Base-by-base conservation (phyloP, 148 eudicot genomes). In the Fagopyrum tataricum region DNA sequence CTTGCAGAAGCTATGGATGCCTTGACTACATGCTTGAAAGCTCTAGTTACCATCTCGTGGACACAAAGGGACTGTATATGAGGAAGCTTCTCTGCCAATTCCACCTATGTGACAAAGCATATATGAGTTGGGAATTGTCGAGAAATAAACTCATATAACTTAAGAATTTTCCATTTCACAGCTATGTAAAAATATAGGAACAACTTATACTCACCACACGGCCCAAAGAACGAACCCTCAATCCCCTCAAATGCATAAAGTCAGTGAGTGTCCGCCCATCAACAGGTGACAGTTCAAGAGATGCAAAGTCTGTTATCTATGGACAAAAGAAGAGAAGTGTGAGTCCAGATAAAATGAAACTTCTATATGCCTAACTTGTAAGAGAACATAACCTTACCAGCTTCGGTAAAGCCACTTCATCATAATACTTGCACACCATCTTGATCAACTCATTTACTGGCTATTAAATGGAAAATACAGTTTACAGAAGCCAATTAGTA, bases 211-310 rank as follows among this genome's bases (percentile, higher is more conserved):
- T 85, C 73, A 95, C 99, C 96, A 95, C 96, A 58, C 85, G 89
- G 80, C 97, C 99, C 84, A 95, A 82, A 67, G 97, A 92, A 46
- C 85, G 81, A 92, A 95, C 92, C 83, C 85, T 85, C 75, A 95
- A 79, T 81, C 99, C 99, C 80, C 99, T 82, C 74, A 95, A 85
- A 85, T 95, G 99, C 99, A 95, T 95, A 85, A 95, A 95, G 70
- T 95, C 99, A n/a, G 97, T 92, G 49, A 95, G 86, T 14, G 96
- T 90, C 61, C 99, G 96, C 42, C 99, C 99, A 83, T 95, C 99
- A 70, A 95, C 99, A 67, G 99, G 99, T 71, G 99, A 95, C 76
- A 95, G 99, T 86, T 95, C 99, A 74, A 95, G 94, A 20, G 99
- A 95, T 79, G 91, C 94, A 83, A 92, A 95, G 81, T 95, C 97